Base-by-base conservation (phyloP, 805 yeast genomes). In the Zygotorulaspora florentina region DNA sequence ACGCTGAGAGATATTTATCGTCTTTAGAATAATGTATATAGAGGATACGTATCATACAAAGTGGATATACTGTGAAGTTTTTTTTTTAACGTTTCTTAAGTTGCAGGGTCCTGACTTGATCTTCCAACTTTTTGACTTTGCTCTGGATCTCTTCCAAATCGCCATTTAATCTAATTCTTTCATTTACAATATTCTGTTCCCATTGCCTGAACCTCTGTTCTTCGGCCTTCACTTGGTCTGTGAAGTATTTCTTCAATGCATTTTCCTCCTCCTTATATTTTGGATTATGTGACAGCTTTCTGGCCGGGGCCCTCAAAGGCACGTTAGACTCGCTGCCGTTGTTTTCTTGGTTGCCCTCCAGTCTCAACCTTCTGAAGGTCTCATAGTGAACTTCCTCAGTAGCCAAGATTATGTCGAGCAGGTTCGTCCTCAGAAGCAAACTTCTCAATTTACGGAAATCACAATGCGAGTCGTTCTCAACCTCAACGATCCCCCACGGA, bases 201-300 rank as follows among this genome's bases (percentile, higher is more conserved):
- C 99, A 93, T 74, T 91, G 96, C 74, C 95, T 87, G 69, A 93
- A 93, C 64, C 99, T 80, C 61, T 88, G 95, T 63, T 93, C 99
- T 72, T 93, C 99, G 39, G 86, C 86, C 72, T 91, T 90, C 50
- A 93, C 87, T 73, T 93, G 97, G 68, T 90, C 97, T 8, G 98
- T 91, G 71, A 93, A 93, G 67, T 86, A 86, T 70, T 86, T 85
- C 77, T 93, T 88, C 64, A 93, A 76, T 28, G 90, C 85, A 66
- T 87, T 93, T 69, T 93, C 99, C 67, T 91, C 98, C 69, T 93
- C 97, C 68, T 89, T 85, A 73, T 86, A 93, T 69, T 87, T 85
- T 40, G 98, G 98, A 67, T 93, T 90, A 59, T 77, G 88, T 65
- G 63, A 80, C 70, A 72, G 56, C 52, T 72, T 71, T 72, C 77